Conservation (phyloP, 495 filamentous ascomycete genomes). For the Annulohypoxylon maeteangense region DNA sequence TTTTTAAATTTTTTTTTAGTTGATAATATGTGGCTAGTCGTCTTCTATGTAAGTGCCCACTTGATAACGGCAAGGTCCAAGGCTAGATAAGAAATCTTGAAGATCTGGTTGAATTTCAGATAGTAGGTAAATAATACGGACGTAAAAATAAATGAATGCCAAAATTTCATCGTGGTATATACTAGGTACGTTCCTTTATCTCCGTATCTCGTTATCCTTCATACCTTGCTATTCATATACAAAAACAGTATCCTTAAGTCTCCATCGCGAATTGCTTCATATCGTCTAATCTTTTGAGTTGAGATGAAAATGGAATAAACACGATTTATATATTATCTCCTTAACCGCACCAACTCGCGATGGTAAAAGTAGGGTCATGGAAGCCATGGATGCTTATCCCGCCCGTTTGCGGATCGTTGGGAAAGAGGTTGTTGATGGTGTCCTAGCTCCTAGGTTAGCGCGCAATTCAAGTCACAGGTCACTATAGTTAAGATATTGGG, state of each 20-base stretch:
- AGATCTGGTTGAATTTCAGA: neutral
- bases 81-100: too few relatives aligned
- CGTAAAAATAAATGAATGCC: slow-evolving; percentile 4
- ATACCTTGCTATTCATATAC: too few relatives aligned
- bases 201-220: neutral
- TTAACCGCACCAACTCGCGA: slow-evolving; percentile 39
- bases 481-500: neutral
- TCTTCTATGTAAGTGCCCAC: too few relatives aligned
- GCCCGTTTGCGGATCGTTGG: slow-evolving; percentile 52
- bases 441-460: slow-evolving; percentile 37
- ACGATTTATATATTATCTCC: neutral
- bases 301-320: slow-evolving; percentile 12
- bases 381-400: slow-evolving; percentile 50
- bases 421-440: slow-evolving; percentile 50
- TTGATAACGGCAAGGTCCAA: too few relatives aligned
- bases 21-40: too few relatives aligned
- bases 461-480: neutral
- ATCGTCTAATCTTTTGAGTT: slow-evolving; percentile 9
- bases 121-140: neutral
- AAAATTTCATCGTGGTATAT: slow-evolving; percentile 27
- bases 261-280: slow-evolving; percentile 31
- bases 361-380: slow-evolving; percentile 45
- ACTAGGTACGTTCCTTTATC: neutral
- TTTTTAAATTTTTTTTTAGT: neutral
- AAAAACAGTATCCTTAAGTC: neutral